Evolutionary conservation across 2,329 filamentous ascomycete genomes (phyloP).

Genomic region (Cercospora brassicicola): DNA sequence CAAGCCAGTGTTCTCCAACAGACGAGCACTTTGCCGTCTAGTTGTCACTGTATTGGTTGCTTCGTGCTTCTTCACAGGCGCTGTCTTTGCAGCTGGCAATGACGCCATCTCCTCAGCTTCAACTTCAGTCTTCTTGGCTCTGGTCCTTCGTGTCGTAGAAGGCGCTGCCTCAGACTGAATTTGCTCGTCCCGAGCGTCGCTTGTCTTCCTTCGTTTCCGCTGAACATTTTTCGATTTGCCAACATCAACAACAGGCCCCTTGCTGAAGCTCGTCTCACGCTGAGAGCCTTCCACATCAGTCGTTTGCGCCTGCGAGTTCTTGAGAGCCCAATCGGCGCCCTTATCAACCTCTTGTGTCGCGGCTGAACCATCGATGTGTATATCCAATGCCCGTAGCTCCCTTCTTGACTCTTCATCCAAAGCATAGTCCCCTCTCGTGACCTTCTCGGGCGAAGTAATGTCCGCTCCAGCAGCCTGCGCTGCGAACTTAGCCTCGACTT

Average conservation of each 20-base stretch:
- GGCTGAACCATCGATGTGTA: neutral
- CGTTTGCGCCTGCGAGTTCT: neutral
- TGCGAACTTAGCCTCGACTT: conserved; percentile 33
- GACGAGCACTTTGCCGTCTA: neutral
- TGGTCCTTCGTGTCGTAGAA: neutral
- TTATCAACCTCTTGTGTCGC: neutral
- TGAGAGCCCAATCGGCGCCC: conserved; percentile 5
- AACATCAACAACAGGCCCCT: neutral
- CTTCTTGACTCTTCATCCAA: neutral
- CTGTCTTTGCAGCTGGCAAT: neutral
- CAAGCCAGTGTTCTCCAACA: conserved; percentile 7
- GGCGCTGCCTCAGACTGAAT: neutral
- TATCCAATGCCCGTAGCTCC: neutral
- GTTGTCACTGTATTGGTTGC: neutral
- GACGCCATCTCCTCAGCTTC: neutral
- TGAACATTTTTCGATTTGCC: neutral
- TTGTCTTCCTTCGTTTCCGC: neutral
- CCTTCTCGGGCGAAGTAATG: conserved; percentile 15
- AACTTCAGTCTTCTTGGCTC: neutral
- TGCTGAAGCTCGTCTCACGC: neutral
- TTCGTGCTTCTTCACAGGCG: neutral
- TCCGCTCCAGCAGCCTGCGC: conserved; percentile 26
- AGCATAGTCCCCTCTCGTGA: conserved; percentile 11
- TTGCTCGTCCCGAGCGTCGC: neutral
- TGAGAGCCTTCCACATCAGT: neutral